These are phyloP conservation scores for Persicaria tinctoria DNA, from an alignment of 148 eudicot species.

Conservation along the genomic window DNA sequence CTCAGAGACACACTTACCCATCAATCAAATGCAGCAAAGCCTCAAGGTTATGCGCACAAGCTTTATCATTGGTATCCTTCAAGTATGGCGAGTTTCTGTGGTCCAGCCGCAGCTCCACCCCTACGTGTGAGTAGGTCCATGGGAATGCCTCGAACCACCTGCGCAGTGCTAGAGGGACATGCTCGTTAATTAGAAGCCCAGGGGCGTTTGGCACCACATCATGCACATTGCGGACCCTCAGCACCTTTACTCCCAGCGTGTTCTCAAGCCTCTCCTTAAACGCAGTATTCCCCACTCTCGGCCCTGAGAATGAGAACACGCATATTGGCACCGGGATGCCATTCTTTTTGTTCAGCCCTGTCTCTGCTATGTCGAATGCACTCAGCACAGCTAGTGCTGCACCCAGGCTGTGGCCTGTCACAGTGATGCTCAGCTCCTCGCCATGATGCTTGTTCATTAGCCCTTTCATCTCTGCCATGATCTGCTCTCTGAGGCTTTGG, in stretches of 20 bases:
- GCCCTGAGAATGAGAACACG: constrained; percentile 56
- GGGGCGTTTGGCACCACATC: constrained; percentile 73
- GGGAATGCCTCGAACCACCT: constrained; percentile 37
- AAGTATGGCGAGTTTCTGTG: constrained; percentile 65
- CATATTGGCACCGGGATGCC: constrained; percentile 30
- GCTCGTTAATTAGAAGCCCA: constrained; percentile 55
- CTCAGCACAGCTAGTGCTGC: constrained; percentile 14
- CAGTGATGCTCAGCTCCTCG: constrained; percentile 61
- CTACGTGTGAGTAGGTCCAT: constrained; percentile 82
- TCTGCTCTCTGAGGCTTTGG: constrained; percentile 70
- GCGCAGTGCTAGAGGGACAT: constrained; percentile 22
- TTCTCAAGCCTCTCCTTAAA: constrained; percentile 57
- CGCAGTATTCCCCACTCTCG: constrained; percentile 62
- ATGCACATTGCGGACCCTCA: constrained; percentile 70
- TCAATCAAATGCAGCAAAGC: constrained; percentile 65
- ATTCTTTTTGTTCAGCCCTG: constrained; percentile 32
- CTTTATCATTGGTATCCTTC: constrained; percentile 34
- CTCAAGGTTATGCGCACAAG: constrained; percentile 56
- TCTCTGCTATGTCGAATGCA: constrained; percentile 61
- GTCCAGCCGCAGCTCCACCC: constrained; percentile 57
- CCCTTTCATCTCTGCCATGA: constrained; percentile 39
- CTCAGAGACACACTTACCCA: constrained; percentile 9
- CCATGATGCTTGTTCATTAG: constrained; percentile 33
- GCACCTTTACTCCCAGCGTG: constrained; percentile 56
- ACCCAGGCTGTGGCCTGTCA: constrained; percentile 83